Evolutionary conservation across 169 alveolate genomes (phyloP).

Genomic region (Eimeria maxima): DNA sequence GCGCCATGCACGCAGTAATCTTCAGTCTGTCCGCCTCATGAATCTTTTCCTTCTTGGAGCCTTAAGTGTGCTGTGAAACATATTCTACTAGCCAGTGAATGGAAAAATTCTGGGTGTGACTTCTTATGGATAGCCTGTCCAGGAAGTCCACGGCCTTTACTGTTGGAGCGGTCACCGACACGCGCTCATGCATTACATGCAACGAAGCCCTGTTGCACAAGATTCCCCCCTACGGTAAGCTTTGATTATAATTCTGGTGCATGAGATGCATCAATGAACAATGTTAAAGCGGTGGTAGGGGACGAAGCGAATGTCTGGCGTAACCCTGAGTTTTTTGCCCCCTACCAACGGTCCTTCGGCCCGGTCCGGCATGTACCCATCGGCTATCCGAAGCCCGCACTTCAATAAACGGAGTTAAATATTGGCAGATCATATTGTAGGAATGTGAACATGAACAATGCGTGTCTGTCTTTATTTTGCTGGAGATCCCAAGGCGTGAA

Average conservation of each 20-base stretch:
- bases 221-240: not conserved
- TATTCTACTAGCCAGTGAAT: not conserved
- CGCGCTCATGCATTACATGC: not conserved
- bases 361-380: not conserved
- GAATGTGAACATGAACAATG: not conserved
- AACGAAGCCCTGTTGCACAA: not conserved
- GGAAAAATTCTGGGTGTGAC: not conserved
- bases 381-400: not conserved
- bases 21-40: not conserved
- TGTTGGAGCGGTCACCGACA: not conserved
- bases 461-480: not conserved
- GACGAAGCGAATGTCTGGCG: not conserved
- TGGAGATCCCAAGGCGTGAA: not conserved
- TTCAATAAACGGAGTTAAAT: not conserved
- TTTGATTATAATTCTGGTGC: not conserved
- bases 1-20: not conserved
- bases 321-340: not conserved
- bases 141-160: not conserved
- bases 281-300: not conserved
- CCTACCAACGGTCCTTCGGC: conserved; percentile 5
- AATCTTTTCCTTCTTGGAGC: not conserved
- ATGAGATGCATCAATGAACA: not conserved
- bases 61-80: not conserved
- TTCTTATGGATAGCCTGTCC: no score
- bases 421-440: not conserved